These are phyloP conservation scores for Cercophora samala DNA, from an alignment of 495 filamentous ascomycete genomes.

Conservation along the genomic window DNA sequence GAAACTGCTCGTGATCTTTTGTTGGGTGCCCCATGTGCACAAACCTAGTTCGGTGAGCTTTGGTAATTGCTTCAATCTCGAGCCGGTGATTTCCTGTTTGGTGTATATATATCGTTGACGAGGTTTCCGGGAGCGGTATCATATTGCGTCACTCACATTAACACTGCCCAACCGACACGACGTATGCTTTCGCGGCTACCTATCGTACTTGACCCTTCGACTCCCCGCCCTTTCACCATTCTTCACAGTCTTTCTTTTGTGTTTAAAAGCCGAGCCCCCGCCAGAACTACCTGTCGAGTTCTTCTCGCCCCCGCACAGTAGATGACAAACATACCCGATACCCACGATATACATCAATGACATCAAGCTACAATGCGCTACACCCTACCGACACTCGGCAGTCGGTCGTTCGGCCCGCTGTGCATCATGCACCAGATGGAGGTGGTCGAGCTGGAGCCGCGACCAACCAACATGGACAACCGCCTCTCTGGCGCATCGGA, in stretches of 20 bases:
- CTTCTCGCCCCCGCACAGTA: no score
- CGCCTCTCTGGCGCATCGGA: neutral
- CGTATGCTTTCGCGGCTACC: neutral
- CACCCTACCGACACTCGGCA: neutral
- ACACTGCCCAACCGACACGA: neutral
- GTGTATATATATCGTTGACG: neutral
- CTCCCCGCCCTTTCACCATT: neutral
- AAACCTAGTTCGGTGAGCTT: neutral
- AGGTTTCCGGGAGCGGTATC: neutral
- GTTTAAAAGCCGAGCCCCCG: neutral
- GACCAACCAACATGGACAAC: constrained; percentile 1
- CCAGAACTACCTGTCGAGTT: no score
- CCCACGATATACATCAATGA: neutral
- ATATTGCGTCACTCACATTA: neutral
- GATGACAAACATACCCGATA: neutral
- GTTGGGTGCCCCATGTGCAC: neutral
- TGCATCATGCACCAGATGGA: constrained; percentile 14
- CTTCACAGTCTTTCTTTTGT: neutral
- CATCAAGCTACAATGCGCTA: neutral
- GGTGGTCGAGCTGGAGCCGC: constrained; percentile 14
- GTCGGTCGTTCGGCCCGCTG: neutral
- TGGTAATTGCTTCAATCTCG: neutral
- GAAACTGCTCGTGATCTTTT: constrained; percentile 1
- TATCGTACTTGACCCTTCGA: no score
- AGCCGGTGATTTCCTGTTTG: neutral